phyloP scores from a whole-genome alignment of 2,329 filamentous ascomycete species.

The Aphanocladium album region DNA sequence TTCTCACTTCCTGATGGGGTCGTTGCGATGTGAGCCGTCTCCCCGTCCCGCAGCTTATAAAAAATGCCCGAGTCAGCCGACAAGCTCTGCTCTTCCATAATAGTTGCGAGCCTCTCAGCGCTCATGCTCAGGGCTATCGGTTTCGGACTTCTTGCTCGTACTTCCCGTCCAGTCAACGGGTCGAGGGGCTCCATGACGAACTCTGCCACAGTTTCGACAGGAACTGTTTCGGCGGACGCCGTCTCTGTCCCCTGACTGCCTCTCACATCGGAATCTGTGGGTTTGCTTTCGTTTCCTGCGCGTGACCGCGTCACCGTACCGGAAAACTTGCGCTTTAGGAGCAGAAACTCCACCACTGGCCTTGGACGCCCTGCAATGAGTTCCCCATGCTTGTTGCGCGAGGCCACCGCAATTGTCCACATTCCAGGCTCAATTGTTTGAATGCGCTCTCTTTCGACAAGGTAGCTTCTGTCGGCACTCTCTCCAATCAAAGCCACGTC shows the following conservation, averaged over 20 bases:
- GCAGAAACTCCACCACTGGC: background rate
- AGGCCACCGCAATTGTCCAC: constrained; percentile 1
- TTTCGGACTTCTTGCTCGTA: no score
- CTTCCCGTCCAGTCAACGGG: no score
- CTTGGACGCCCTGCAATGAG: background rate
- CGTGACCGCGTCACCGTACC: background rate
- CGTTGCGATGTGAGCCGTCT: background rate
- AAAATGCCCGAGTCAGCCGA: background rate
- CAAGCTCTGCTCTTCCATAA: background rate
- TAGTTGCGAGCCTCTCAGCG: background rate
- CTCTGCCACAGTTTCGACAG: background rate
- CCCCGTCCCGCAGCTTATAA: background rate
- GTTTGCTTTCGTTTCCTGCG: background rate
- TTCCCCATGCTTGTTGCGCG: no score
- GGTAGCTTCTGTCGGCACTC: background rate
- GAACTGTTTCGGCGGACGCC: background rate
- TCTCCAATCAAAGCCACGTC: background rate
- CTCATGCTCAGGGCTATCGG: background rate
- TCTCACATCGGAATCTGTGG: background rate
- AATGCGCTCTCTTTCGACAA: background rate
- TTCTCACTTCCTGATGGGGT: background rate
- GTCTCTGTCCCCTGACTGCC: background rate
- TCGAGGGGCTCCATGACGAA: constrained; percentile 3
- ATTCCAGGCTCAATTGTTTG: constrained; percentile 1
- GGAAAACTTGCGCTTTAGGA: constrained; percentile 1